These are phyloP conservation scores for Stachybotrys elegans DNA, from an alignment of 2,329 filamentous ascomycete genomes.

Conservation along the genomic window DNA sequence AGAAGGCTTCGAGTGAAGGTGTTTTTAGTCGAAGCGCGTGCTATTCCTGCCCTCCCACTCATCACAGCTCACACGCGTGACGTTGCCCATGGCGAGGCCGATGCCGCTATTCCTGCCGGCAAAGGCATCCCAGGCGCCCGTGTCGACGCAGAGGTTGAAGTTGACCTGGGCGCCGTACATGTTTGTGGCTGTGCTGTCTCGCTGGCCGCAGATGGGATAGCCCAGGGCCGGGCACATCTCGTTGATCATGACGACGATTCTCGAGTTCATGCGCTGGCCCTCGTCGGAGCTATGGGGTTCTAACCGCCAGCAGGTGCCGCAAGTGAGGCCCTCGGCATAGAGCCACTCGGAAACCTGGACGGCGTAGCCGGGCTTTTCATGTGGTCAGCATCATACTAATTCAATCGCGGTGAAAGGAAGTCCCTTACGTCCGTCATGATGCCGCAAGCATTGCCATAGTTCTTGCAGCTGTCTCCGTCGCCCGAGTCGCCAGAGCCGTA, in stretches of 20 bases:
- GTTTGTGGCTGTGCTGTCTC: background rate
- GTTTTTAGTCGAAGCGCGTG: too few relatives aligned
- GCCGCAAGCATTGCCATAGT: constrained; percentile 1
- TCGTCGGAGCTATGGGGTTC: background rate
- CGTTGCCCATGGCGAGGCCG: constrained; percentile 3
- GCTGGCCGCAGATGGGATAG: constrained; percentile 4
- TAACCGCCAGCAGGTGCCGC: constrained; percentile 6
- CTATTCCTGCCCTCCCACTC: constrained; percentile 3
- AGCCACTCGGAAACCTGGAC: constrained; percentile 4
- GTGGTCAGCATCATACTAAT: too few relatives aligned
- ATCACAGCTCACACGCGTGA: constrained; percentile 2
- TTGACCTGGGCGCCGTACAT: constrained; percentile 4
- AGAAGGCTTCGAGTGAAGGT: too few relatives aligned
- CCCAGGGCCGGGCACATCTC: constrained; percentile 4
- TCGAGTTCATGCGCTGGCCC: background rate
- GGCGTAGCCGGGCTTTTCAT: constrained; percentile 5
- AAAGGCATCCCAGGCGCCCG: constrained; percentile 4
- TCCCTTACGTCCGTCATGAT: constrained; percentile 4
- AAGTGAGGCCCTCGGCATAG: constrained; percentile 3
- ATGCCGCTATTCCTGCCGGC: constrained; percentile 2
- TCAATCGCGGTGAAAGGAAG: too few relatives aligned
- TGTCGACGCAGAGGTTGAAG: constrained; percentile 7
- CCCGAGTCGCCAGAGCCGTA: constrained; percentile 3
- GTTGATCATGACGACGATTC: constrained; percentile 5
- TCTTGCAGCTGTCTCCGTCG: constrained; percentile 2